Conservation (phyloP, 2,329 filamentous ascomycete genomes). For the Aspergillus costaricaensis region DNA sequence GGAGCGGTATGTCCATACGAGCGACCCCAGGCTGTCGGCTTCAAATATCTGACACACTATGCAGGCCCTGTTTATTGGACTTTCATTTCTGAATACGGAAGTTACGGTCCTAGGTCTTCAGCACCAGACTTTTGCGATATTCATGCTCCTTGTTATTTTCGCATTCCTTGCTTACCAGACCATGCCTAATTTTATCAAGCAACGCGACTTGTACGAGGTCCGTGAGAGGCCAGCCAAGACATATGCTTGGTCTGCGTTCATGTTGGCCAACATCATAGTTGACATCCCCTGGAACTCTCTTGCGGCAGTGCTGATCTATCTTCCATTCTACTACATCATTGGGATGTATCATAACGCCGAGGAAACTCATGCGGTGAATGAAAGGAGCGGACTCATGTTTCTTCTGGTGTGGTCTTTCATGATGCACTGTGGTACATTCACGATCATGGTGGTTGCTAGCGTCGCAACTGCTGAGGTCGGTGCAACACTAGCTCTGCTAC, state of each 20-base stretch:
- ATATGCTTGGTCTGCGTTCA: constrained; percentile 71
- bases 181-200: constrained; percentile 58
- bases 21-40: not conserved
- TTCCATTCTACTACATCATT: constrained; percentile 66
- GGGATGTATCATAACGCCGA: constrained; percentile 40
- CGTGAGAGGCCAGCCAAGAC: constrained; percentile 64
- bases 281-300: constrained; percentile 65
- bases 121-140: constrained; percentile 85
- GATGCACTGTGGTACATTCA: constrained; percentile 27
- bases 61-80: constrained; percentile 71
- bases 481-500: constrained; percentile 2
- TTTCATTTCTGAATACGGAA: constrained; percentile 72
- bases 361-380: constrained; percentile 34
- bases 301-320: constrained; percentile 58
- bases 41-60: not conserved
- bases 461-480: constrained; percentile 9
- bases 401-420: constrained; percentile 61
- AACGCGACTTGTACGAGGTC: constrained; percentile 58
- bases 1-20: constrained; percentile 18
- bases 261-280: constrained; percentile 67
- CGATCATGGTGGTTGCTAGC: constrained; percentile 2
- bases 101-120: constrained; percentile 78
- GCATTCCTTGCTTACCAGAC: constrained; percentile 54
- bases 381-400: constrained; percentile 63
- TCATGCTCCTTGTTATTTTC: constrained; percentile 78